Evolutionary conservation across 352 stramenopile genomes (phyloP).

Genomic region (Globisporangium middletonii): DNA sequence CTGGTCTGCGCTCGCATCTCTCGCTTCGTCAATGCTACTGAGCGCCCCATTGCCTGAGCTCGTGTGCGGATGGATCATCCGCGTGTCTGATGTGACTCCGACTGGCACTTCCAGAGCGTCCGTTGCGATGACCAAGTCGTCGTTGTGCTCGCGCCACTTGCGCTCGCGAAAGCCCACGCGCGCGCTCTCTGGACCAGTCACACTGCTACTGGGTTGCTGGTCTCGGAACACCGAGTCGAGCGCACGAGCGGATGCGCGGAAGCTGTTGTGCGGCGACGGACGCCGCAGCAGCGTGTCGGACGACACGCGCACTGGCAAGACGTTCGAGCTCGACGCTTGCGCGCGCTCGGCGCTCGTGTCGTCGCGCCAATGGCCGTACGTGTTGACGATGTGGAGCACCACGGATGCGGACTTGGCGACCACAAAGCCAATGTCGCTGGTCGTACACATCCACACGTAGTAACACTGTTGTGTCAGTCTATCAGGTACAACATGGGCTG

Average conservation of each 20-base stretch:
- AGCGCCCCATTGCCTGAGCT: not conserved
- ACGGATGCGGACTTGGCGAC: conserved; percentile 41
- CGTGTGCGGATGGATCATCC: too few species aligned
- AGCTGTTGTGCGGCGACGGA: conserved; percentile 23
- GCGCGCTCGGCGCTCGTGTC: not conserved
- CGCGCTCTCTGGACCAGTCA: not conserved
- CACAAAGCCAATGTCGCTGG: conserved; percentile 63
- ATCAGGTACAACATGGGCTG: not conserved
- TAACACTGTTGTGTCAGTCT: too few species aligned
- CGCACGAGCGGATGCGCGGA: conserved; percentile 16
- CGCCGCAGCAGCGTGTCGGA: conserved; percentile 33
- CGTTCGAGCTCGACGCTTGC: conserved; percentile 5
- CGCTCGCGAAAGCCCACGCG: conserved; percentile 2
- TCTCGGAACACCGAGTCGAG: not conserved
- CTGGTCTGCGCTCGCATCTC: not conserved
- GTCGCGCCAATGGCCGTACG: conserved; percentile 43
- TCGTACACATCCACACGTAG: not conserved
- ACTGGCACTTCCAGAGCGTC: not conserved
- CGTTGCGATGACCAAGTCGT: not conserved
- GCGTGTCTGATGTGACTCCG: not conserved
- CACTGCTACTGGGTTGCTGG: not conserved
- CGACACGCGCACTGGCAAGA: conserved; percentile 27
- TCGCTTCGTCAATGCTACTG: conserved; percentile 4
- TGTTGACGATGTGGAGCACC: conserved; percentile 51
- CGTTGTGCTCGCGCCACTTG: conserved; percentile 10